Conservation (phyloP, 495 filamentous ascomycete genomes). For the Penicillium coprophilum region DNA sequence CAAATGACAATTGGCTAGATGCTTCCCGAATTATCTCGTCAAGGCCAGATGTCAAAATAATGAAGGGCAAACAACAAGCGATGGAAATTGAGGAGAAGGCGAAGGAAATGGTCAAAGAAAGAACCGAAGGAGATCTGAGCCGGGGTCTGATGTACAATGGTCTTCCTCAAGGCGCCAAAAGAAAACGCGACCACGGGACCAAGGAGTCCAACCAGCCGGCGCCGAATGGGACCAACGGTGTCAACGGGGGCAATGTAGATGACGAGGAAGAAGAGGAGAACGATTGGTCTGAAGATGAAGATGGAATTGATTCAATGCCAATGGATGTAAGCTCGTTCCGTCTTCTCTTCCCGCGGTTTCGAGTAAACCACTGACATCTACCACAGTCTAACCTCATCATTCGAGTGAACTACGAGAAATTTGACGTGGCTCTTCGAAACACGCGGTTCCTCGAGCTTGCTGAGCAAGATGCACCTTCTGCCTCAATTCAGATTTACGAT, state of each 20-base stretch:
- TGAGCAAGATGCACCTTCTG: conserved; percentile 51
- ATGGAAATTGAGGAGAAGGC: conserved; percentile 49
- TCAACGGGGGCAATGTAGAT: conserved; percentile 26
- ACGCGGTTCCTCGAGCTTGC: conserved; percentile 64
- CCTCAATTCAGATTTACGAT: conserved; percentile 71
- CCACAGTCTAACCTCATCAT: conserved; percentile 61
- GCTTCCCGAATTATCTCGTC: conserved; percentile 42
- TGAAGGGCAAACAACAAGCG: conserved; percentile 60
- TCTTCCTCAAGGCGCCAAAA: conserved; percentile 40
- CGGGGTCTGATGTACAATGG: conserved; percentile 38
- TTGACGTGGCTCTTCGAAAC: conserved; percentile 77
- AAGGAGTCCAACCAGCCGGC: conserved; percentile 20
- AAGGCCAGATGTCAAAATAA: conserved; percentile 39
- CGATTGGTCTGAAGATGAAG: conserved; percentile 44
- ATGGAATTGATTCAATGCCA: conserved; percentile 36
- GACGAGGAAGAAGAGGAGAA: conserved; percentile 36
- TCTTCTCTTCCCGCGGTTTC: neutral
- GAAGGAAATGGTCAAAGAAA: conserved; percentile 32
- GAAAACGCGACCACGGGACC: conserved; percentile 24
- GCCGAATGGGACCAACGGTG: conserved; percentile 27
- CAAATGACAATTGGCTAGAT: conserved; percentile 50
- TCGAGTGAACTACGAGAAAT: conserved; percentile 82
- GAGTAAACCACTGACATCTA: neutral
- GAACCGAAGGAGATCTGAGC: conserved; percentile 35
- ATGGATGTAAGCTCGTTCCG: conserved; percentile 39